These are phyloP conservation scores for Kickxella alabastrina DNA, from an alignment of 192 early-diverging fungal species.

Conservation along the genomic window DNA sequence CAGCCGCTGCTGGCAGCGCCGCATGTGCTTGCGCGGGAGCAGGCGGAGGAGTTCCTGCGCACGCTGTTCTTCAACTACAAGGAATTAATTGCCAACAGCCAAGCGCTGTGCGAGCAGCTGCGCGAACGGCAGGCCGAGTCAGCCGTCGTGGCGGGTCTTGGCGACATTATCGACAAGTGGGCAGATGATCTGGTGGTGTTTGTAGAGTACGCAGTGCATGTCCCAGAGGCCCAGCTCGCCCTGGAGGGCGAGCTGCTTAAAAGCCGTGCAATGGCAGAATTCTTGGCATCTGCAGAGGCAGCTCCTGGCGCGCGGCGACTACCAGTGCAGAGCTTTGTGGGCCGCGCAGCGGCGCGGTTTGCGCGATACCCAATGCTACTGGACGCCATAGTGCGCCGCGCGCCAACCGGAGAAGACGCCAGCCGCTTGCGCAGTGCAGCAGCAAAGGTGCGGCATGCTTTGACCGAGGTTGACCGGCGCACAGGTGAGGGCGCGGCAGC, in stretches of 20 bases:
- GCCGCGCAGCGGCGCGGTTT: slow-evolving; percentile 79
- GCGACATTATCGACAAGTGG: slow-evolving; percentile 77
- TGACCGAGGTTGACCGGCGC: slow-evolving; percentile 35
- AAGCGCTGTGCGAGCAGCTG: slow-evolving; percentile 53
- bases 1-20: slow-evolving; percentile 48
- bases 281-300: slow-evolving; percentile 73
- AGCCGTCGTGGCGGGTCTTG: slow-evolving; percentile 69
- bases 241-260: slow-evolving; percentile 72
- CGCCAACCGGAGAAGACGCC: slow-evolving; percentile 64
- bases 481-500: slow-evolving; percentile 38
- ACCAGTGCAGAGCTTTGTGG: slow-evolving; percentile 83
- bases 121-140: slow-evolving; percentile 52
- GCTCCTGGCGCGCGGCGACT: slow-evolving; percentile 71
- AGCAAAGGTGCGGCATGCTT: slow-evolving; percentile 27
- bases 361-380: slow-evolving; percentile 84
- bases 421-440: slow-evolving; percentile 16
- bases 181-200: slow-evolving; percentile 68
- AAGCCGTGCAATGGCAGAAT: slow-evolving; percentile 65
- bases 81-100: slow-evolving; percentile 59
- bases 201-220: slow-evolving; percentile 80
- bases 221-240: slow-evolving; percentile 69
- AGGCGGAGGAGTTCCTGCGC: slow-evolving; percentile 63
- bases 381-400: slow-evolving; percentile 70
- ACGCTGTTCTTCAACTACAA: slow-evolving; percentile 73
- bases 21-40: slow-evolving; percentile 59